Base-by-base conservation (phyloP, 495 filamentous ascomycete species). In the Annulohypoxylon moriforme region DNA sequence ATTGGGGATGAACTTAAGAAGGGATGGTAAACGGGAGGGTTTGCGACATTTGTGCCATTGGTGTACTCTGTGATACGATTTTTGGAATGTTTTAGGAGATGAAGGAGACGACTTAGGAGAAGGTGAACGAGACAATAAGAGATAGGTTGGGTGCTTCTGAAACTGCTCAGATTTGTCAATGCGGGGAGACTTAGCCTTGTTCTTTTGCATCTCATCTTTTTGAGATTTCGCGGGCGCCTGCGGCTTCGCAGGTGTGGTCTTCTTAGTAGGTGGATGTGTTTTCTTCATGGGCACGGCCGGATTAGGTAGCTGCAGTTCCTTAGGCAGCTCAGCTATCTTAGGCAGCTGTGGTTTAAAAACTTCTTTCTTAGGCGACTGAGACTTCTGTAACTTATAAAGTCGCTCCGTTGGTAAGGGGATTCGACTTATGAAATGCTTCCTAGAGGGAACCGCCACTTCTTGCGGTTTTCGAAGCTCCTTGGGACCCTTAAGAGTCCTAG, bases 371-470 rank as follows among this genome's bases (percentile, higher is more conserved):
- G 56, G 24, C 1, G 31, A 42, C 8, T 18, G 49, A 34, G 34
- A 13, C 40, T 52, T 61, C 47, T 47, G 65, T 11, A 59, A 56
- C 18, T 46, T 66, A 13, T 31, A 29, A 20, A 58, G 56, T 38
- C 62, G 40, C 52, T 63, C 50, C 2, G 61, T 66, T 33, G 61
- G 46, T 27, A 62, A 34, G 16, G 66, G 65, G 9, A 66, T 59
- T 1, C 61, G 61, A 31, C 47, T 65, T 14, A 16, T 36, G 22
- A 40, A 46, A 22, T 20, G 31, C 9, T 60, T 68, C 9, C 56
- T 68, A 18, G 29, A 14, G 13, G 57, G 65, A 29, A 18, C 44
- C 40, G 44, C 33, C 22, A 29, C 20, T 14, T 8, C 33, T 29
- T 55, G 57, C 31, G 29, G 16, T 22, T 40, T 40, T 14, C 40